Conservation (phyloP, 768 basidiomycete species). For the Gautieria morchelliformis region DNA sequence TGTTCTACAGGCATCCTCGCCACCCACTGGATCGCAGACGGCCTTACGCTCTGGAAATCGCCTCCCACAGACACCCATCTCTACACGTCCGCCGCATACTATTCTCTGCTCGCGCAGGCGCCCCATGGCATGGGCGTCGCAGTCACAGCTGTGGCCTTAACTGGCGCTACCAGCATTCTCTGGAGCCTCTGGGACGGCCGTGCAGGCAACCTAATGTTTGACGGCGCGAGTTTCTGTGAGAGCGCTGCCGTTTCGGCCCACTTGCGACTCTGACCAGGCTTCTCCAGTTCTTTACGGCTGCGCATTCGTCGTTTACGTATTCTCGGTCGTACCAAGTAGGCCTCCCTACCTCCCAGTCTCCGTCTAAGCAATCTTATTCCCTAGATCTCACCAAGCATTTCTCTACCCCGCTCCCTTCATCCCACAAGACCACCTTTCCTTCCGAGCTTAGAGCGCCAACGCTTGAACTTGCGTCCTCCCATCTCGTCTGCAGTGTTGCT, state of each 20-base stretch:
- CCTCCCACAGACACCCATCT: conserved; percentile 74
- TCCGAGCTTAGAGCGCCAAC: conserved; percentile 49
- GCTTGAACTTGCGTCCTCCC: conserved; percentile 71
- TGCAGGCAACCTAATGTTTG: conserved; percentile 85
- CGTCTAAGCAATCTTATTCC: conserved; percentile 8
- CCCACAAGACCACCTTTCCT: conserved; percentile 47
- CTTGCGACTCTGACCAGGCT: background rate
- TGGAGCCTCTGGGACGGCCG: conserved; percentile 71
- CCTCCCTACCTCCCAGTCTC: conserved; percentile 7
- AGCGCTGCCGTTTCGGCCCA: conserved; percentile 8
- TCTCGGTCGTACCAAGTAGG: conserved; percentile 76
- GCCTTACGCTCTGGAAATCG: conserved; percentile 80
- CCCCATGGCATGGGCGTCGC: conserved; percentile 46
- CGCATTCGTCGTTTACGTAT: conserved; percentile 61
- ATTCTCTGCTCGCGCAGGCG: conserved; percentile 64
- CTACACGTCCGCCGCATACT: conserved; percentile 77
- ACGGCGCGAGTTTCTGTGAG: conserved; percentile 82
- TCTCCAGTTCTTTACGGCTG: conserved; percentile 62
- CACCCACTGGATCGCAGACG: conserved; percentile 92
- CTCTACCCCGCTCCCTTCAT: conserved; percentile 36
- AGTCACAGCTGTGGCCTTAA: conserved; percentile 39
- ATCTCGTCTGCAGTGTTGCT: conserved; percentile 81
- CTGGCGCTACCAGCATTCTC: conserved; percentile 56
- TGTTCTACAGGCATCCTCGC: conserved; percentile 55
- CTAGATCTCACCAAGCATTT: conserved; percentile 54